Evolutionary conservation across 345 rosid genomes (phyloP).

Genomic region (Syzygium grande): DNA sequence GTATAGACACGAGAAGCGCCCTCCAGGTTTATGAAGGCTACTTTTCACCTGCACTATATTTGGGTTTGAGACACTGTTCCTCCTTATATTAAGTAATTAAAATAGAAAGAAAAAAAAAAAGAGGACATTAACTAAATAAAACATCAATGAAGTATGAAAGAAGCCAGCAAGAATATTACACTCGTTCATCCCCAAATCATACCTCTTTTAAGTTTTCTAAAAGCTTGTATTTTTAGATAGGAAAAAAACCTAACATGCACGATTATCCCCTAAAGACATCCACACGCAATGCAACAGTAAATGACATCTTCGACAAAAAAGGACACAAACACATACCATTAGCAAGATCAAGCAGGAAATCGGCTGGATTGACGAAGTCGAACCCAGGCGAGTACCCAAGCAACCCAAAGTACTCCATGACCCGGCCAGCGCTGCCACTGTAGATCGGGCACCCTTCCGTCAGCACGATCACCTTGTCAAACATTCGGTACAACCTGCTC

Average conservation of each 20-base stretch:
- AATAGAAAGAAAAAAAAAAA: background rate
- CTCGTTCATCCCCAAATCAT: background rate
- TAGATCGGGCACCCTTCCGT: conserved; percentile 76
- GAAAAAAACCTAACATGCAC: background rate
- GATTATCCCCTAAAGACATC: background rate
- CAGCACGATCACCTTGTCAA: conserved; percentile 72
- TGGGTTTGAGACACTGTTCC: background rate
- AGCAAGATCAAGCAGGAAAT: conserved; percentile 89
- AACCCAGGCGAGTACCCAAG: conserved; percentile 57
- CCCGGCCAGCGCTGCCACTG: conserved; percentile 50
- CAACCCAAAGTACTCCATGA: conserved; percentile 65
- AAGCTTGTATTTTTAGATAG: background rate
- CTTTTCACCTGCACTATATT: background rate
- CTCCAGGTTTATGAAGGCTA: background rate
- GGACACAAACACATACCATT: conserved; percentile 41
- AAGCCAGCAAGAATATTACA: background rate
- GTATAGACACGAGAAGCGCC: background rate
- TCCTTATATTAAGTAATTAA: background rate
- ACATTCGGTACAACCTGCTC: conserved; percentile 67
- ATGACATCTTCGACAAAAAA: background rate
- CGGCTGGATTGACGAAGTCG: conserved; percentile 73
- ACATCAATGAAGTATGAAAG: background rate
- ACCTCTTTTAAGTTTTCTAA: background rate
- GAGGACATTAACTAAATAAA: background rate
- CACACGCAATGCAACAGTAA: background rate